These are phyloP conservation scores for Raphanus raphanistrum DNA, from an alignment of 345 rosid genomes.

Conservation along the genomic window DNA sequence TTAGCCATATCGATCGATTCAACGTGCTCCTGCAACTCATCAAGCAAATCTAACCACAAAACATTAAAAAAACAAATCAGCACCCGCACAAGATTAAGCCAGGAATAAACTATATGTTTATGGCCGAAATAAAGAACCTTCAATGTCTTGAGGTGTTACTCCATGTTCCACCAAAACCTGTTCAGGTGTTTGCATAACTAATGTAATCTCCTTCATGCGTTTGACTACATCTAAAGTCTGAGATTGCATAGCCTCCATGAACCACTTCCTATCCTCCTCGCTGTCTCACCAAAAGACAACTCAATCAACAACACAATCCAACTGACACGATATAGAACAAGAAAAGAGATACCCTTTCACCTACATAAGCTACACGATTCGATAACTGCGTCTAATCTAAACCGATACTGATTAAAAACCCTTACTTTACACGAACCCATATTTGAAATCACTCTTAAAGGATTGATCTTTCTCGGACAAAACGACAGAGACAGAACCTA, in stretches of 20 bases:
- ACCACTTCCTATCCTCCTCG: constrained; percentile 96
- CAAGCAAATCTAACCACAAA: constrained; percentile 37
- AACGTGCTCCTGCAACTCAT: constrained; percentile 45
- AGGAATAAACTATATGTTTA: neutral
- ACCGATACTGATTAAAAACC: neutral
- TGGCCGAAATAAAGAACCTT: constrained; percentile 47
- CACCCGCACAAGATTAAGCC: neutral
- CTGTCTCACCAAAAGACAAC: constrained; percentile 39
- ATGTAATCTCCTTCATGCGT: constrained; percentile 95
- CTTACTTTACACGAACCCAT: neutral
- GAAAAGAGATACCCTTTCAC: constrained; percentile 5
- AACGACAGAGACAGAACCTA: neutral
- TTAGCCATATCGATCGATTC: constrained; percentile 46
- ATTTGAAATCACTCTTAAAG: neutral
- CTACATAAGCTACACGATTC: neutral
- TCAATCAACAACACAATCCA: constrained; percentile 18
- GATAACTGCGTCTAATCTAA: neutral
- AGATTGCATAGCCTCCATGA: constrained; percentile 97
- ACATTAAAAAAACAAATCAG: neutral
- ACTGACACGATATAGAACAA: neutral
- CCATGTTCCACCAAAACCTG: constrained; percentile 80
- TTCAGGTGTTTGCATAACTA: constrained; percentile 83
- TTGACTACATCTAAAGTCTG: constrained; percentile 73
- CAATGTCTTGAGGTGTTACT: constrained; percentile 73
- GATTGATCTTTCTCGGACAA: neutral